Base-by-base conservation (phyloP, 1,284 basidiomycete species). In the Leccinum solheimii region DNA sequence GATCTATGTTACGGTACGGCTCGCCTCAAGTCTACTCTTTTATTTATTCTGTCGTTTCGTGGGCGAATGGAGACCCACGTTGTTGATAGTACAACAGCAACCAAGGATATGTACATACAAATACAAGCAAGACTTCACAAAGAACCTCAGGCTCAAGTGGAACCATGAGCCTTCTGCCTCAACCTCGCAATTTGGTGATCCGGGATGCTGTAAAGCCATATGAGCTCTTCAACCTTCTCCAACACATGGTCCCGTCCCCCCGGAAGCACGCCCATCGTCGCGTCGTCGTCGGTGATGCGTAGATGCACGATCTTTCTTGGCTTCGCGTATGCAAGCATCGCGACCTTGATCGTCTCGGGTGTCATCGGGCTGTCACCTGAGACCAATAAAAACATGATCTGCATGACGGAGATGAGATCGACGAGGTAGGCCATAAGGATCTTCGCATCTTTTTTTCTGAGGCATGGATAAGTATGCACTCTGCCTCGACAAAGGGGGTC, bases 351-450 rank as follows among this genome's bases (percentile, higher is more conserved):
- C 5, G 14, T 38, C 23, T 56, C 3, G 2, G 11, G 0, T 3
- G 51, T 62, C 6, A 67, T n/a, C 1, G 5, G 19, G 0, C 0
- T 45, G 6, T 23, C 27, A 2, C 52, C 32, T 0, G 56, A 27
- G 0, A 53, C 23, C 5, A 67, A 10, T 23, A 68, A 38, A 51
- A 69, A 71, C 19, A 71, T 23, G 14, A 30, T 26, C 45, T 73
- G 62, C 69, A 73, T 66, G 52, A 72, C 48, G 34, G 3, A 45
- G 43, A 13, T 45, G 43, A 45, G 43, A 45, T 45, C 43, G 43
- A 45, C 43, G 11, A 45, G 69, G 55, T 64, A 72, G 19, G 36
- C 49, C 64, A 72, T 75, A n/a, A 75, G 40, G 8, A 54, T 27
- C 34, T 59, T 62, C 13, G 65, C 60, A 13, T 56, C 62, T 8